phyloP scores from a whole-genome alignment of 2,329 filamentous ascomycete species.

The Pyrenophora seminiperda region DNA sequence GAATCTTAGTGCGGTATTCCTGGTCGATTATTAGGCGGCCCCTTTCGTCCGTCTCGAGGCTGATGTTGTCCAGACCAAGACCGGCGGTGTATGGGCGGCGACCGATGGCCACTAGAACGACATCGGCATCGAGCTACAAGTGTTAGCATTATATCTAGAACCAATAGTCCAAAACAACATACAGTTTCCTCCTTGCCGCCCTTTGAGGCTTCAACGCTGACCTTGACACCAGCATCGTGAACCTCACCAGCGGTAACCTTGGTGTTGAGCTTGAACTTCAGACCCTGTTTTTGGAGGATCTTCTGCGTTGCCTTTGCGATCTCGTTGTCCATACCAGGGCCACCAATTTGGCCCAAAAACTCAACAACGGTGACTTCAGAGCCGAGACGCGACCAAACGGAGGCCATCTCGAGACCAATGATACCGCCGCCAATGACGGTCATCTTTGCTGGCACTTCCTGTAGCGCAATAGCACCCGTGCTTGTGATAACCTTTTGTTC shows the following conservation, averaged over 20 bases:
- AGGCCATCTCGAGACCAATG: conserved; percentile 97
- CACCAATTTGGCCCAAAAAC: conserved; percentile 94
- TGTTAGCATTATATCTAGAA: conserved; percentile 10
- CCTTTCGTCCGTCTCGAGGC: conserved; percentile 87
- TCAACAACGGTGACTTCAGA: conserved; percentile 96
- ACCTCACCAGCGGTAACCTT: conserved; percentile 90
- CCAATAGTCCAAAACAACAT: conserved; percentile 47
- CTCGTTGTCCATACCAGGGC: conserved; percentile 95
- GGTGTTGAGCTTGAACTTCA: conserved; percentile 97
- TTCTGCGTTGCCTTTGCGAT: conserved; percentile 91
- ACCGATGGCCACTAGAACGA: conserved; percentile 95
- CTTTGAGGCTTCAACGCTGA: conserved; percentile 90
- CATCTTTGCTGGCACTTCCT: conserved; percentile 94
- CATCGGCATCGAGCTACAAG: conserved; percentile 82
- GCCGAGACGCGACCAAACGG: conserved; percentile 94
- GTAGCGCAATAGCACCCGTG: conserved; percentile 88
- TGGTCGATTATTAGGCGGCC: conserved; percentile 97
- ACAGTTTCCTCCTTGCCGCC: conserved; percentile 93
- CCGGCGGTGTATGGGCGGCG: conserved; percentile 92
- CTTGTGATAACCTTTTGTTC: conserved; percentile 97
- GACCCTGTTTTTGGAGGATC: conserved; percentile 91
- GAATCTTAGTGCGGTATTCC: conserved; percentile 96
- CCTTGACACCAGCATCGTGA: conserved; percentile 75
- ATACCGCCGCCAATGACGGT: conserved; percentile 97
- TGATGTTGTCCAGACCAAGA: conserved; percentile 91